Percentiles rank a stretch among this genome's conserved stretches.
Conservation (phyloP, 331 rosid species). For the Malus hybrid region DNA sequence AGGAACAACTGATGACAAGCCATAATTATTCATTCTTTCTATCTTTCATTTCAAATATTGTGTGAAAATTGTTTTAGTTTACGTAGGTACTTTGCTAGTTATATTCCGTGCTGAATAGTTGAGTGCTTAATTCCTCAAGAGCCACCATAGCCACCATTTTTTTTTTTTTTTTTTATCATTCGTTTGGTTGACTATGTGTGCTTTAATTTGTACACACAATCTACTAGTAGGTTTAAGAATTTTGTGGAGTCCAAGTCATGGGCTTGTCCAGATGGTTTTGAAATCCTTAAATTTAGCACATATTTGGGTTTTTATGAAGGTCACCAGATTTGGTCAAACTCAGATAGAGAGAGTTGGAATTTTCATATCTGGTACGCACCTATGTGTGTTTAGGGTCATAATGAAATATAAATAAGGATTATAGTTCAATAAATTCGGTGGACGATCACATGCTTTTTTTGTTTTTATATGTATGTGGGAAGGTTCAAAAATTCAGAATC, state of each 20-base stretch:
- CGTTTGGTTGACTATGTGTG: neutral
- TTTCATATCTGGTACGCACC: neutral
- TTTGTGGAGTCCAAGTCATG: neutral
- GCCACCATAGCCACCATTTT: neutral
- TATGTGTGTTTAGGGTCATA: neutral
- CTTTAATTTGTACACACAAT: neutral
- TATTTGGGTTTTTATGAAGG: neutral
- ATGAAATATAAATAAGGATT: neutral
- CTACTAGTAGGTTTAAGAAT: neutral
- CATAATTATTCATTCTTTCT: fast-evolving
- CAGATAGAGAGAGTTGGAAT: neutral
- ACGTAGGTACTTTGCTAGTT: neutral
- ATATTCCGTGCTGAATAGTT: neutral
- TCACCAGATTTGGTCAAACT: too few relatives aligned
- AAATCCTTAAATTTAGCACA: neutral
- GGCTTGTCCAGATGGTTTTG: neutral
- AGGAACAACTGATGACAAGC: fast-evolving
- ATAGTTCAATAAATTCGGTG: neutral
- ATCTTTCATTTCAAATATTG: neutral
- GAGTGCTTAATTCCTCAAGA: neutral
- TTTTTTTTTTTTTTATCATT: neutral
- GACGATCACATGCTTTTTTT: neutral
- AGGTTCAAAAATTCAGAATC: too few relatives aligned
- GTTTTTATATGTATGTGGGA: neutral
- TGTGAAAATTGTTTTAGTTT: neutral